Evolutionary conservation across 129 eudicot species (phyloP), one percentile per base, ranked within the genome.

Genomic region (Lactuca saligna): DNA sequence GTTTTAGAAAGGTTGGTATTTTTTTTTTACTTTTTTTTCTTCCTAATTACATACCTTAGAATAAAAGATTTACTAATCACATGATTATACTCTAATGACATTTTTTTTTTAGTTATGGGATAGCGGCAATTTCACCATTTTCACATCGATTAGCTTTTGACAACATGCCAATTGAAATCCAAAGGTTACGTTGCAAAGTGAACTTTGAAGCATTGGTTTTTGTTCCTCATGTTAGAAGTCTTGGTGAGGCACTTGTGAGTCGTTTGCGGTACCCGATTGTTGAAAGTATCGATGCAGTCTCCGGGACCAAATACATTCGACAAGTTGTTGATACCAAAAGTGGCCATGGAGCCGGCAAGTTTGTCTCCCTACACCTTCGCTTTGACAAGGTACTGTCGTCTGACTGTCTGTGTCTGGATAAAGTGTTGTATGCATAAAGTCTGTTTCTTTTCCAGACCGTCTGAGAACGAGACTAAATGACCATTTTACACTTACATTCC

Each of bases 71-170:
- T 9, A 42, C 10, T 12, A 42, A 9, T 42, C 49, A 39, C 49
- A 42, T 42, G 13, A 0, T 42, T 9, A 9, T 8, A 42, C 49
- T 42, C 13, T 42, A 25, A 25, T 25, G 29, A 2, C 29, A 2
- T 25, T 25, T 25, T 25, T 20, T n/a, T 72, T 61, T 38, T 85
- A 93, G 97, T 77, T 93, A 89, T 13, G 99, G 99, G 66, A 81
- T 93, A 65, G 97, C 97, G 62, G 97, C 99, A 53, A 87, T 93
- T 54, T 83, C 99, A 49, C 99, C 99, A 12, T 93, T 93, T 79
- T 89, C 99, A 25, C 99, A 93, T 38, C 90, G 99, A 50, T 77
- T 93, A 72, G 93, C 96, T 49, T 93, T 93, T 66, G 97, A 93
- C 80, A 88, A 89, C 83, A 84, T 93, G 97, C 95, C 97, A 0